Base-by-base conservation (phyloP, 345 rosid species). In the Eucalyptus rudis region DNA sequence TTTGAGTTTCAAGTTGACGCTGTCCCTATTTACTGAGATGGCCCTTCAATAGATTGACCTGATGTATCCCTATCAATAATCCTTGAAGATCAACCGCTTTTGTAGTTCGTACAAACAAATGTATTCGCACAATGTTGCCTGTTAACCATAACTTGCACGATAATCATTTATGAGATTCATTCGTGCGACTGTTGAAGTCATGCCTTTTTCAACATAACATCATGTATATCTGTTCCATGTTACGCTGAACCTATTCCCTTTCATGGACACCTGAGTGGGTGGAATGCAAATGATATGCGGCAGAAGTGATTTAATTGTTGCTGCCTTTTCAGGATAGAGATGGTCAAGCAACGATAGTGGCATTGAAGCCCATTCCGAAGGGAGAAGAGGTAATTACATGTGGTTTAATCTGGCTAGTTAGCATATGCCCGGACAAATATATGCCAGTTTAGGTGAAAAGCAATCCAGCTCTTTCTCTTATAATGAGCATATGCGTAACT, bases 301-400 rank as follows among this genome's bases (percentile, higher is more conserved):
- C 49, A 29, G 27, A 24, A n/a, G 43, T 87, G 64, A 59, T 66
- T 6, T 66, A 40, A 40, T 64, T 29, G 88, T 76, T 66, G 24
- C 44, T 15, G 56, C 40, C 50, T 62, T 7, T n/a, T 87, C 93
- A 96, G 99, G 99, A 96, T 90, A 94, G 91, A 92, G 98, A 98
- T 88, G 99, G 99, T 45, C 98, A 93, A 92, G 99, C 98, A 51
- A 94, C 95, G 58, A 95, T 97, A 87, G 88, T 94, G 84, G 97
- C 98, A 31, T 89, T 91, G 86, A 90, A 93, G 92, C 89, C 91
- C 88, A 94, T 96, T 89, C 79, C 81, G 86, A 93, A 92, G 89
- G 96, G 97, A 92, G 98, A 98, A 91, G 99, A 96, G 98, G 98
- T 96, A 90, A 50, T 45, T 40, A 31, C 16, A 52, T 7, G 16